Conservation (phyloP, 1,284 basidiomycete genomes). For the Apiotrichum gracile region DNA sequence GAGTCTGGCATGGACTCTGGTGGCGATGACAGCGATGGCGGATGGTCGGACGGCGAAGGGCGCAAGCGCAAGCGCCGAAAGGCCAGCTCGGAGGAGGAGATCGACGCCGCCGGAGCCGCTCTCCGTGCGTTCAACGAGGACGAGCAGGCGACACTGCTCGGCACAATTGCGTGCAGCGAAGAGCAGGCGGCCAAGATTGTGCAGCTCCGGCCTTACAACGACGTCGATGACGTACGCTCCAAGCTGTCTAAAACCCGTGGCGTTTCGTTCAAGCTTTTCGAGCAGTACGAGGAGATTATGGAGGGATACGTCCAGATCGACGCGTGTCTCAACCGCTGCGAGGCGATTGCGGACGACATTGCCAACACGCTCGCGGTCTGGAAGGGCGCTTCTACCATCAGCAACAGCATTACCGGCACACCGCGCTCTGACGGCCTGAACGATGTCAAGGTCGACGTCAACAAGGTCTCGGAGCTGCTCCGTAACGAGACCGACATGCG, state of each 20-base stretch:
- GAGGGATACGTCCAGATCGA: slow-evolving; percentile 88
- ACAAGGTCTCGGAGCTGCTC: slow-evolving; percentile 41
- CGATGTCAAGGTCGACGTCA: slow-evolving; percentile 44
- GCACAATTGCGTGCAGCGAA: slow-evolving; percentile 77
- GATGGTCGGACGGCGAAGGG: slow-evolving; percentile 33
- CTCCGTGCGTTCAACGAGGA: slow-evolving; percentile 83
- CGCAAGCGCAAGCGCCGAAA: slow-evolving; percentile 31
- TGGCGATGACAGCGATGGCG: slow-evolving; percentile 30
- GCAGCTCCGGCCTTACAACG: slow-evolving; percentile 70
- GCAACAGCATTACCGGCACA: slow-evolving; percentile 36
- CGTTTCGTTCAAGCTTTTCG: slow-evolving; percentile 82
- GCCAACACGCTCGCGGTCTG: slow-evolving; percentile 69
- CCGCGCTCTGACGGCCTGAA: slow-evolving; percentile 41
- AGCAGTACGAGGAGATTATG: slow-evolving; percentile 83
- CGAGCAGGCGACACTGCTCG: slow-evolving; percentile 67
- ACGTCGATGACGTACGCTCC: slow-evolving; percentile 67
- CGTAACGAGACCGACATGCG: slow-evolving; percentile 33
- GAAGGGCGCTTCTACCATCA: slow-evolving; percentile 51
- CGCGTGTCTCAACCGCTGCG: slow-evolving; percentile 78
- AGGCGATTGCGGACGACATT: slow-evolving; percentile 63
- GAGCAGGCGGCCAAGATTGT: slow-evolving; percentile 80
- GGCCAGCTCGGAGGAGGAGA: slow-evolving; percentile 27
- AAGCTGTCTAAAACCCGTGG: slow-evolving; percentile 87
- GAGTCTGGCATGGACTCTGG: slow-evolving; percentile 33
- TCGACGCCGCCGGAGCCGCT: slow-evolving; percentile 52